These are phyloP conservation scores for Cadophora malorum DNA, from an alignment of 2,329 filamentous ascomycete genomes.

Conservation along the genomic window DNA sequence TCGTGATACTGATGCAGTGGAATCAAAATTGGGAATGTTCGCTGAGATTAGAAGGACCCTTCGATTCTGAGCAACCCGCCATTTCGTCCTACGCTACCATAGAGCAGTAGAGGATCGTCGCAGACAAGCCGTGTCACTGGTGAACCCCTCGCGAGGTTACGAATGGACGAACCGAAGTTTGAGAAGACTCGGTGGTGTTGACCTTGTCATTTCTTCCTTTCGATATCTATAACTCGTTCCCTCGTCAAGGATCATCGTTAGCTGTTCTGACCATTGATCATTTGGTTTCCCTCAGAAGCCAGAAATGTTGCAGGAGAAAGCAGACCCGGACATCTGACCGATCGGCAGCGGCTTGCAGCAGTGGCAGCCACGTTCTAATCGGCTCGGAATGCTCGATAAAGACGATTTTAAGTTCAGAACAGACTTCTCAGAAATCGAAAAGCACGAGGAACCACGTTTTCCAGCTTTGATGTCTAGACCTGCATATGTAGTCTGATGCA, in stretches of 20 bases:
- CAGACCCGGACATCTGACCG: not conserved
- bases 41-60: not conserved
- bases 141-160: not conserved
- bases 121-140: not conserved
- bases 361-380: not conserved
- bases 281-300: not conserved
- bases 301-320: not conserved
- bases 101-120: conserved; percentile 1
- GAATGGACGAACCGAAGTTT: not conserved
- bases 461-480: not conserved
- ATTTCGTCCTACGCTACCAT: not conserved
- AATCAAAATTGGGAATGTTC: not conserved
- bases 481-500: conserved; percentile 17
- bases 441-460: conserved; percentile 2
- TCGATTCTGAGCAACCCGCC: not conserved
- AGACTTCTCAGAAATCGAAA: not conserved
- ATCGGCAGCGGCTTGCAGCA: conserved; percentile 18
- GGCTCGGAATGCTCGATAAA: conserved; percentile 3
- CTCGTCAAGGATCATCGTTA: not conserved
- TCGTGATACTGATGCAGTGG: not conserved
- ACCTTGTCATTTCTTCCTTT: not conserved
- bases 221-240: too few relatives aligned
- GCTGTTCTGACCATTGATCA: not conserved
- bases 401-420: conserved; percentile 1
- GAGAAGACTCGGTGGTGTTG: not conserved